Evolutionary conservation across 2,329 filamentous ascomycete species (phyloP), one percentile per base, ranked within the genome.

Genomic region (Penicillium freii): DNA sequence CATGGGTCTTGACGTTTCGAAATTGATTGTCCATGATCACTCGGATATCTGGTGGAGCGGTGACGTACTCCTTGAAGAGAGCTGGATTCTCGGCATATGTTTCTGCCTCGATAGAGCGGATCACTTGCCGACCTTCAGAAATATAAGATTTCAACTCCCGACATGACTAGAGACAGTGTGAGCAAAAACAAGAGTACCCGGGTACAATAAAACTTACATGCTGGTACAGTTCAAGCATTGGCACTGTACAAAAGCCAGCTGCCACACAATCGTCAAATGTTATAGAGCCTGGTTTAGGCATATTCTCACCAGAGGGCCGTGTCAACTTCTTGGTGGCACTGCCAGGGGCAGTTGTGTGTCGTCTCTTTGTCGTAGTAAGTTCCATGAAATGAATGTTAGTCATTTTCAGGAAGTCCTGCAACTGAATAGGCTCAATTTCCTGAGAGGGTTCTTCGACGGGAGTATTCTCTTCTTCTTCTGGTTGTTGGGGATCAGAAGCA

Each of bases 351-450:
- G 88, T 86, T 0, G 93, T 97, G 66, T 95, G 89, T 54, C 94
- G 84, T 64, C 93, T 83, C 73, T 97, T 97, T 1, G 92, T 97
- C 0, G 93, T 96, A n/a, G 89, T 96, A 49, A 99, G 81, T 71
- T 99, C 94, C 90, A 99, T 97, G 77, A 99, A 99, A 53, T 92
- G 90, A 68, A 99, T 96, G 58, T 91, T 95, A 2, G 93, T 97
- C 86, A 96, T 87, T 61, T 95, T 91, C 44, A 99, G 78, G 75
- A 99, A 99, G 52, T 96, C 90, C 66, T 96, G 91, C 3, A 99
- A 81, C 45, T 92, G 89, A 53, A 96, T 92, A 23, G 82, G 80
- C n/a, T 85, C 82, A 6, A 78, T 72, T 45, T 81, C 76, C 31
- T 78, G 65, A 33, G 81, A 77, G 7, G 68, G 62, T n/a, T 80